These are phyloP conservation scores for Phytophthora sp. DNA, from an alignment of 352 stramenopile species.

Conservation along the genomic window DNA sequence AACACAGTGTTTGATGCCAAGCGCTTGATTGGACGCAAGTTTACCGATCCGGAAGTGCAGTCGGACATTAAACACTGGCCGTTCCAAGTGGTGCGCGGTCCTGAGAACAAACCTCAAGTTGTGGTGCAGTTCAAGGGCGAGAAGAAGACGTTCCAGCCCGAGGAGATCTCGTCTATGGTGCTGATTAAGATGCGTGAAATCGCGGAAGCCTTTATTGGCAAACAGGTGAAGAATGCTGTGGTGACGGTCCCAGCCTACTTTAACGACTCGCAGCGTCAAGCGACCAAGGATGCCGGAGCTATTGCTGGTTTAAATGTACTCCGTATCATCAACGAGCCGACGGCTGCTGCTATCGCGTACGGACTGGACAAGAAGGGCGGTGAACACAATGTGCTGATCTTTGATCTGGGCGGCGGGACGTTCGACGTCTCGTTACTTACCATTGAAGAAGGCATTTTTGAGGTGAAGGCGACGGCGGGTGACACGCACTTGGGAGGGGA, in stretches of 20 bases:
- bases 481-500: conserved; percentile 95
- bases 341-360: conserved; percentile 91
- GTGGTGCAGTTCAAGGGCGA: conserved; percentile 76
- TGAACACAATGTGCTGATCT: conserved; percentile 96
- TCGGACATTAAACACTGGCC: conserved; percentile 72
- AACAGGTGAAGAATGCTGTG: conserved; percentile 72
- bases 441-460: conserved; percentile 97
- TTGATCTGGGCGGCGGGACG: conserved; percentile 95
- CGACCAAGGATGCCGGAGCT: conserved; percentile 92
- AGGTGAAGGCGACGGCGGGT: conserved; percentile 95
- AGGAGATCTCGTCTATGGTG: conserved; percentile 85
- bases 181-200: conserved; percentile 76
- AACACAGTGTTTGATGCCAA: no score
- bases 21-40: no score
- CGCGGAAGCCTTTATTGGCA: conserved; percentile 68
- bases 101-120: conserved; percentile 73
- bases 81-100: conserved; percentile 67
- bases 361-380: conserved; percentile 95
- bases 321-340: conserved; percentile 97
- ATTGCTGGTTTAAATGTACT: conserved; percentile 94
- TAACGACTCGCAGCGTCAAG: conserved; percentile 95
- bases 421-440: conserved; percentile 95
- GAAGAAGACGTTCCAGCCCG: conserved; percentile 73
- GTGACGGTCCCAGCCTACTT: conserved; percentile 98
- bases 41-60: no score